Percentiles rank a stretch among this genome's conserved stretches.
Conservation (phyloP, 2,329 filamentous ascomycete species). For the Mycosphaerella arachidis region DNA sequence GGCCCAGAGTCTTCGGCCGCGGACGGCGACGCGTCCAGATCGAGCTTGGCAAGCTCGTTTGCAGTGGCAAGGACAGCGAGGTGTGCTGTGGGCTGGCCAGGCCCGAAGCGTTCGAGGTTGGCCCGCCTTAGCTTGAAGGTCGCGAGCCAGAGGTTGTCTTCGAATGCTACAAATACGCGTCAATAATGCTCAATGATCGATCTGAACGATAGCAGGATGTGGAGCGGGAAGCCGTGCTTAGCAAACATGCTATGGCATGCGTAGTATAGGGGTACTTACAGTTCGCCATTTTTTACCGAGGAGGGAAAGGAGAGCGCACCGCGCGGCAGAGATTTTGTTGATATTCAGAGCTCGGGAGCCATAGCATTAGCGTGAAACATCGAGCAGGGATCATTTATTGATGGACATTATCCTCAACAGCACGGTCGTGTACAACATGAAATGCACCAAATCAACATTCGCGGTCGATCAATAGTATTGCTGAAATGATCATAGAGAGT, state of each 20-base stretch:
- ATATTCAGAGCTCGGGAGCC: neutral
- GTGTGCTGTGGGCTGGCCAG: neutral
- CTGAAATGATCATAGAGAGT: no score
- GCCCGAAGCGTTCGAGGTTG: neutral
- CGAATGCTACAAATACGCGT: neutral
- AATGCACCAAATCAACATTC: no score
- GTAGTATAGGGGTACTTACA: neutral
- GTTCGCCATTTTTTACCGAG: neutral
- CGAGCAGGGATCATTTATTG: neutral
- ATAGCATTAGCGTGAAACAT: neutral
- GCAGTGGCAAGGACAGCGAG: neutral
- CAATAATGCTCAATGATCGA: neutral
- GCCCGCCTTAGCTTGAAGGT: neutral
- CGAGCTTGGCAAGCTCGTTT: neutral
- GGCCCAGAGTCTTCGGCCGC: neutral
- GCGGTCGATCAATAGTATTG: no score
- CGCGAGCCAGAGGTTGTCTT: neutral
- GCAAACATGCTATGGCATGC: neutral
- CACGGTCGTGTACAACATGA: no score
- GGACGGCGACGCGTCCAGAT: neutral
- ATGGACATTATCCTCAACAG: neutral
- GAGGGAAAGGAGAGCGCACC: neutral
- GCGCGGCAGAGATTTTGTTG: neutral
- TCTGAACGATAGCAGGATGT: neutral
- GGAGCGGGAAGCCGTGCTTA: no score